These are phyloP conservation scores for Suillus occidentalis DNA, from an alignment of 768 basidiomycete species.

Conservation along the genomic window DNA sequence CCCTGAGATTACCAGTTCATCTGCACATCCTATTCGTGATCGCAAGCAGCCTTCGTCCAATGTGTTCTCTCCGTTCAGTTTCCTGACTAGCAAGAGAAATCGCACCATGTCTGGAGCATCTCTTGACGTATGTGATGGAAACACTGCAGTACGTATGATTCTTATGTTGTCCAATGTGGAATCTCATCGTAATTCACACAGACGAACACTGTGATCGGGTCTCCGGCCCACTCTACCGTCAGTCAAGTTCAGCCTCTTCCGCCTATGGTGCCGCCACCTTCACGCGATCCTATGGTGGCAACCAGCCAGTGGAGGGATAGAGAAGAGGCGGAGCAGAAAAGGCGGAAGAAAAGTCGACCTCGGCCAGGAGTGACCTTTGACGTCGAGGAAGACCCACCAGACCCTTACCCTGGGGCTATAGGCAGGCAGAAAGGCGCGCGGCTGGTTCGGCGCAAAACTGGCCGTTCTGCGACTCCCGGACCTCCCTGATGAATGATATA, in stretches of 20 bases:
- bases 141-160: constrained; percentile 61
- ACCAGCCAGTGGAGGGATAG: constrained; percentile 70
- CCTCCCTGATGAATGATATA: constrained; percentile 12
- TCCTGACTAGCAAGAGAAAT: constrained; percentile 56
- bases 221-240: constrained; percentile 69
- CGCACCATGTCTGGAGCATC: constrained; percentile 74
- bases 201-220: constrained; percentile 73
- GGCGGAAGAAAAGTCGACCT: constrained; percentile 38
- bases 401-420: constrained; percentile 32
- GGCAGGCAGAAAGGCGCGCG: constrained; percentile 22
- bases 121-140: constrained; percentile 74
- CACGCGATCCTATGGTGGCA: constrained; percentile 64
- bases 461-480: constrained; percentile 26
- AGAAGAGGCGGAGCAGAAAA: constrained; percentile 52
- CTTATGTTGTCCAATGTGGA: constrained; percentile 4
- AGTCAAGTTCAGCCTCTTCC: constrained; percentile 55
- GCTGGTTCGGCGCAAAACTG: constrained; percentile 31
- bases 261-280: constrained; percentile 45
- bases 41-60: constrained; percentile 44
- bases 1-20: constrained; percentile 29
- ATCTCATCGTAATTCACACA: constrained; percentile 24
- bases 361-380: constrained; percentile 69
- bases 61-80: constrained; percentile 63
- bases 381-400: constrained; percentile 52
- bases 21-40: constrained; percentile 32